phyloP scores from a whole-genome alignment of 2,329 filamentous ascomycete species.

The Periconia digitata region DNA sequence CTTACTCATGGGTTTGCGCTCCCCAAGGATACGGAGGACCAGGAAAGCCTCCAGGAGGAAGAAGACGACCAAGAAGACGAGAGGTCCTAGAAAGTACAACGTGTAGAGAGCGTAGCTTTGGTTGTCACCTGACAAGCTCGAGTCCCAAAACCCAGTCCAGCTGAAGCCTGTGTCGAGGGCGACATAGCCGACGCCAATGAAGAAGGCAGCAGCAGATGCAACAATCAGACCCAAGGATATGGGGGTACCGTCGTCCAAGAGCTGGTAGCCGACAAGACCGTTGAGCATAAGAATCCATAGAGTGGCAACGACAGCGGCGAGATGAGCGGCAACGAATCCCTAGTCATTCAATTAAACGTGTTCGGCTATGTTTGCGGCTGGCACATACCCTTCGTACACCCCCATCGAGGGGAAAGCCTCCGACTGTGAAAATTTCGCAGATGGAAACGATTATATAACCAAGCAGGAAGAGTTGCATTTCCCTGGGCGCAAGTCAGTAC shows the following conservation, averaged over 20 bases:
- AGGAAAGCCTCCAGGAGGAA: conserved; percentile 81
- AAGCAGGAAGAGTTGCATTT: conserved; percentile 92
- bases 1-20: conserved; percentile 83
- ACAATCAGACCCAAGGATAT: conserved; percentile 77
- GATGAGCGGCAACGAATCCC: conserved; percentile 87
- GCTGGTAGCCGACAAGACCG: conserved; percentile 86
- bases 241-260: conserved; percentile 89
- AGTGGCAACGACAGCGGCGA: conserved; percentile 85
- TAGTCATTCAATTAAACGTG: conserved; percentile 39
- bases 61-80: conserved; percentile 86
- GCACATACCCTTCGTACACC: conserved; percentile 70
- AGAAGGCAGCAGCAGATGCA: conserved; percentile 69
- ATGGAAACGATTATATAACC: conserved; percentile 86
- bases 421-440: conserved; percentile 95
- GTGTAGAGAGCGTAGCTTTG: conserved; percentile 87
- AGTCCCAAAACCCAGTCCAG: conserved; percentile 79
- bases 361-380: neutral
- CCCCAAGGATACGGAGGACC: conserved; percentile 82
- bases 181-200: conserved; percentile 93
- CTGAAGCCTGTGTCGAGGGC: conserved; percentile 87
- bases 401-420: conserved; percentile 75
- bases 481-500: conserved; percentile 58
- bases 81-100: conserved; percentile 84
- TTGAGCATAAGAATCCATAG: conserved; percentile 92
- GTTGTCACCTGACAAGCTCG: conserved; percentile 51